Base-by-base conservation (phyloP, 306 rosid genomes). In the Cotoneaster glaucophyllus region DNA sequence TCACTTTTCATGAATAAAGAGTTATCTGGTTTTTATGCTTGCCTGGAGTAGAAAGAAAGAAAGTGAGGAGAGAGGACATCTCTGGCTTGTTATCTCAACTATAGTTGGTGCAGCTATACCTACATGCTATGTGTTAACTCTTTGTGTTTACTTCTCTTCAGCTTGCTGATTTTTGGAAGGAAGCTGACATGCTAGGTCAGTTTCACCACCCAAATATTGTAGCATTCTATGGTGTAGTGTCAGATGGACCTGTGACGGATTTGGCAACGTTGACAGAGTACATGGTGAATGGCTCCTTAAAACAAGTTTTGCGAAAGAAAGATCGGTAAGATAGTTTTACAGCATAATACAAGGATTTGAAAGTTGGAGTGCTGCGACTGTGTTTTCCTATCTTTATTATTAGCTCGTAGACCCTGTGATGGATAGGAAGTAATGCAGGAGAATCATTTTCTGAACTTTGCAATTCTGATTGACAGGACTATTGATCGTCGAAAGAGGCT, bases 191-290 rank as follows among this genome's bases (percentile, higher is more conserved):
- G 1, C 71, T 82, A 32, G 71, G 68, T 39, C 76, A 73, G 66
- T 82, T 82, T 77, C 78, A 67, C 79, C 85, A 82, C 69, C 85
- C 82, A 73, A 82, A 82, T 69, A 77, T 82, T 28, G 78, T 82
- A 54, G 79, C 82, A 58, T 72, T 82, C 53, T 77, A 77, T 73
- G 85, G 82, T 25, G 69, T 73, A 59, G 85, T 77, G 37, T 71
- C 71, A 53, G 82, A 82, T 39, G 85, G 79, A 21, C 73, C 85
- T 4, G 79, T 73, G 56, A 61, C 34, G 29, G 24, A 82, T 82
- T 61, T 82, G 71, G 85, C 82, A 77, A 73, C 85, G 4, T 79
- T 82, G 25, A 77, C 85, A 66, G 85, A 73, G 75, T 82, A 72
- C 70, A 82, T 82, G 82, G 79, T 73, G 68, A 82, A 82, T 61